Percentiles rank a stretch among this genome's conserved stretches.
Conservation (phyloP, 805 yeast genomes). For the Candida peoriensis region DNA sequence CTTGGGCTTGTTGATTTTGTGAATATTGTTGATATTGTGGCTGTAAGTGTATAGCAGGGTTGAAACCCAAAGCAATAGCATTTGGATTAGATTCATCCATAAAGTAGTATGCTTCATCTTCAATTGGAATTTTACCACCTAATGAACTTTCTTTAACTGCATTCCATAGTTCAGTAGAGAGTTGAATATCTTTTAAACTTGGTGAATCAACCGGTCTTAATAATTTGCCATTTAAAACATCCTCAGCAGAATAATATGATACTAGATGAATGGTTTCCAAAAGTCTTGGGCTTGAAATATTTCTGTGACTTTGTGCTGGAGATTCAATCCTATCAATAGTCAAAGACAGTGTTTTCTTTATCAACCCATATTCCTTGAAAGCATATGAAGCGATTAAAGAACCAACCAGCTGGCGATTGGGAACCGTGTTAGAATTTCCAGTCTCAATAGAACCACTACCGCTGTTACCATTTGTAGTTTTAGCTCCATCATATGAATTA, state of each 20-base stretch:
- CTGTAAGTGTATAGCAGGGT: slow-evolving; percentile 14
- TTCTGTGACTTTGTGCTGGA: slow-evolving; percentile 10
- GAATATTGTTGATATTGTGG: slow-evolving; percentile 11
- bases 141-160: slow-evolving; percentile 55
- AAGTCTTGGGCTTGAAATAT: too few relatives aligned
- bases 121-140: slow-evolving; percentile 48
- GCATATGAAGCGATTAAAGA: slow-evolving; percentile 56
- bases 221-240: slow-evolving; percentile 56
- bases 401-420: slow-evolving; percentile 43
- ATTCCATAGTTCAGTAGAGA: slow-evolving; percentile 44
- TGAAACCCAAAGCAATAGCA: slow-evolving; percentile 16
- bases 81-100: slow-evolving; percentile 32
- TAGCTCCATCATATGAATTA: too few relatives aligned
- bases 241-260: slow-evolving; percentile 73
- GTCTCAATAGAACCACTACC: neutral
- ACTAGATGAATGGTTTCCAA: slow-evolving; percentile 63
- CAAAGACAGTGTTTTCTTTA: slow-evolving; percentile 73
- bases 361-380: slow-evolving; percentile 66
- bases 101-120: slow-evolving; percentile 45
- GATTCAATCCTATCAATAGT: slow-evolving; percentile 15
- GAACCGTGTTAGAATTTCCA: slow-evolving; percentile 7
- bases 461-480: slow-evolving; percentile 1
- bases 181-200: slow-evolving; percentile 41
- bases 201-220: slow-evolving; percentile 52
- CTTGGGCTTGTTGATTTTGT: slow-evolving; percentile 6